Base-by-base conservation (phyloP, 2,329 filamentous ascomycete genomes). In the Didymella sp. region DNA sequence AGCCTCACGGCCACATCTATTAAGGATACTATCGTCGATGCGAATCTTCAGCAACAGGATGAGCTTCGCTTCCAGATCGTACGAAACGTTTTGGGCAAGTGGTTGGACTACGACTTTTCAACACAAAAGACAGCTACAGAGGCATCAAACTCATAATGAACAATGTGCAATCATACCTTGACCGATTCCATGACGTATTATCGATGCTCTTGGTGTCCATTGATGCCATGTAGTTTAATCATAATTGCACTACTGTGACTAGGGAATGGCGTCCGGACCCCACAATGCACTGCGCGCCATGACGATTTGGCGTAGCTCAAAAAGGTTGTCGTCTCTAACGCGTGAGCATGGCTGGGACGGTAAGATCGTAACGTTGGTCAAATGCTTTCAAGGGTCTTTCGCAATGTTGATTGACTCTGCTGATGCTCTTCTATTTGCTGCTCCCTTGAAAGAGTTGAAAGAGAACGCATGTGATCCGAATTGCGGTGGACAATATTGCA, bases 101-200 rank as follows among this genome's bases (percentile, higher is more conserved):
- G 46, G 46, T 22, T 49, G 35, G 46, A 49, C 28, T 31, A 41
- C 11, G 13, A 49, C 15, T 49, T 49, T 19, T 30, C 46, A 4
- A 31, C 25, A 3, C 35, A 30, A 30, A 21, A 30, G 4, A 6
- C 12, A 11, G 19, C 35, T n/a, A 17, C 25, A 22, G 35, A 31
- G 11, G 19, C 4, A 12, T 3, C 25, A n/a, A 15, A 4, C 2
- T 17, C 33, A 17, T 22, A 17, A 30, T 21, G 22, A 6, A 37
- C 2, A 37, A 13, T 9, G 8, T 22, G 28, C 25, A 13, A 25
- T 25, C 2, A 5, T 17, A 9, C 6, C 2, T 4, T 6, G 2
- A 38, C 22, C 6, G 0, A 22, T 19, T 4, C 8, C 6, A 17
- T 3, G 7, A 37, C 33, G 11, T 17, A 19, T 19, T 8, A 35